These are phyloP conservation scores for Fusarium musae DNA, from an alignment of 2,329 filamentous ascomycete genomes.

Conservation along the genomic window DNA sequence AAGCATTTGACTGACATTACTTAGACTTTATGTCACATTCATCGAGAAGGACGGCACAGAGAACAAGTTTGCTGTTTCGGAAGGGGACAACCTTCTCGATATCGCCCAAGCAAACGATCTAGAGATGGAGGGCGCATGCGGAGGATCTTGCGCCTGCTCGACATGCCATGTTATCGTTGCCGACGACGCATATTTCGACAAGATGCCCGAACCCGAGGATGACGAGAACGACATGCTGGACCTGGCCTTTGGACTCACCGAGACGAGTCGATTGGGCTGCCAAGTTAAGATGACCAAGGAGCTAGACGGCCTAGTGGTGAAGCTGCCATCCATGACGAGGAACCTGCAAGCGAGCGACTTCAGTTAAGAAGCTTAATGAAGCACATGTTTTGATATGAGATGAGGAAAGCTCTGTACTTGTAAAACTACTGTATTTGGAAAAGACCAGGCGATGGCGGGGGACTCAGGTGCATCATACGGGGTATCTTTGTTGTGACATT, in stretches of 20 bases:
- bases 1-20: slow-evolving; percentile 5
- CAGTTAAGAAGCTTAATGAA: slow-evolving; percentile 47
- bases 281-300: slow-evolving; percentile 94
- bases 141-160: slow-evolving; percentile 91
- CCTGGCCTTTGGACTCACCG: slow-evolving; percentile 87
- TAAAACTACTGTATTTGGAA: slow-evolving; percentile 42
- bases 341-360: slow-evolving; percentile 98
- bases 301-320: slow-evolving; percentile 85
- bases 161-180: slow-evolving; percentile 91
- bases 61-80: slow-evolving; percentile 80
- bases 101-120: slow-evolving; percentile 94
- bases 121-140: slow-evolving; percentile 98
- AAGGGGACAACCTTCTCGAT: slow-evolving; percentile 93
- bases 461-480: slow-evolving; percentile 44
- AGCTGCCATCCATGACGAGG: slow-evolving; percentile 90
- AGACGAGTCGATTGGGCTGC: slow-evolving; percentile 85
- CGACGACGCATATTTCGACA: slow-evolving; percentile 78
- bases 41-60: slow-evolving; percentile 87
- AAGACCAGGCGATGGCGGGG: slow-evolving; percentile 36
- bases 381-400: slow-evolving; percentile 33
- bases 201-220: slow-evolving; percentile 80
- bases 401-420: slow-evolving; percentile 40
- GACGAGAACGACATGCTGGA: slow-evolving; percentile 93
- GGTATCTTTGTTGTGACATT: slow-evolving; percentile 47
- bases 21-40: slow-evolving; percentile 87